Conservation (phyloP, 1,284 basidiomycete species). For the Meira miltonrushii region DNA sequence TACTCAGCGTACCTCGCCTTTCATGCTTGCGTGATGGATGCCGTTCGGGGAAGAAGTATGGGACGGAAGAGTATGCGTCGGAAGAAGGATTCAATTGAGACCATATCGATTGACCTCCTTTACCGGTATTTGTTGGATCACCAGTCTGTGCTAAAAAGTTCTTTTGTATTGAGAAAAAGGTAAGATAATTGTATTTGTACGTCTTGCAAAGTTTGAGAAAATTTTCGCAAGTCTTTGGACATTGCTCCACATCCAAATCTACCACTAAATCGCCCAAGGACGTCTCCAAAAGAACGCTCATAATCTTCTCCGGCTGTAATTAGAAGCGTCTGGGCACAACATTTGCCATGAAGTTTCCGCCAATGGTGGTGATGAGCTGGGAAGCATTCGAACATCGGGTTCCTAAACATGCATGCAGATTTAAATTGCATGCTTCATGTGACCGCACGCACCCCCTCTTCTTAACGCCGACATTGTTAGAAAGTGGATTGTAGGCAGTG, state of each 20-base stretch:
- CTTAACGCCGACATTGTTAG: too few relatives aligned
- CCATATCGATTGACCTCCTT: slow-evolving; percentile 74
- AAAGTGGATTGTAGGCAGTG: too few relatives aligned
- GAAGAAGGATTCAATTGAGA: slow-evolving; percentile 61
- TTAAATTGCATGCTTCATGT: too few relatives aligned
- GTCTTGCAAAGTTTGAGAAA: slow-evolving; percentile 95
- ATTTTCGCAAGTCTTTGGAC: slow-evolving; percentile 85
- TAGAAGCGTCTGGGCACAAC: not conserved
- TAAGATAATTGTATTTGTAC: slow-evolving; percentile 91
- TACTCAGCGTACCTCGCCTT: slow-evolving; percentile 75
- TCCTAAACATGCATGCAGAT: too few relatives aligned
- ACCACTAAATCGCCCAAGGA: slow-evolving; percentile 84
- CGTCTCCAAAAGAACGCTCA: slow-evolving; percentile 95
- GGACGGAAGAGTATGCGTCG: slow-evolving; percentile 50
- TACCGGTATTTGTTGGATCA: slow-evolving; percentile 90
- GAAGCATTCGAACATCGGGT: too few relatives aligned
- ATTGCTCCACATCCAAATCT: slow-evolving; percentile 84
- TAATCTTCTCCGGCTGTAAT: slow-evolving; percentile 50
- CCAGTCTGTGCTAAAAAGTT: slow-evolving; percentile 93
- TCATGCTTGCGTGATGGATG: slow-evolving; percentile 73
- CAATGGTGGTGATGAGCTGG: too few relatives aligned
- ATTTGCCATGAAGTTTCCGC: too few relatives aligned
- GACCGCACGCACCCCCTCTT: too few relatives aligned
- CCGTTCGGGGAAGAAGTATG: slow-evolving; percentile 81
- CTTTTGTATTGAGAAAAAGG: slow-evolving; percentile 81